These are phyloP conservation scores for Cephalotrichum gorgonifer DNA, from an alignment of 2,329 filamentous ascomycete genomes.

Conservation along the genomic window DNA sequence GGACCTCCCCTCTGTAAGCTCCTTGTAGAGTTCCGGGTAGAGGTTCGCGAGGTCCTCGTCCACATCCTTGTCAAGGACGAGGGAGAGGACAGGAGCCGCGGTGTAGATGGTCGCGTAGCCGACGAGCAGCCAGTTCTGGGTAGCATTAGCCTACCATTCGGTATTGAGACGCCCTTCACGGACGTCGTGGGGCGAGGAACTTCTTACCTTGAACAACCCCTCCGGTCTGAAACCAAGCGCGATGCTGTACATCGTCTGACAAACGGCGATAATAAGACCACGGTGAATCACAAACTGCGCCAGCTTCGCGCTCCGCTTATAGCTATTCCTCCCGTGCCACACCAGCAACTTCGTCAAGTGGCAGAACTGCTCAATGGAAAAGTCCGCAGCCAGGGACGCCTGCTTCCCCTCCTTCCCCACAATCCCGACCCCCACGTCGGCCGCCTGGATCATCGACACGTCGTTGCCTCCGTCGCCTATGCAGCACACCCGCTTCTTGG, in stretches of 20 bases:
- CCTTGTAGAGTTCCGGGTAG: constrained; percentile 95
- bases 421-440: constrained; percentile 94
- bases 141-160: too few relatives aligned
- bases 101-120: constrained; percentile 96
- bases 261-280: constrained; percentile 88
- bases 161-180: too few relatives aligned
- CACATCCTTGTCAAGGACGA: constrained; percentile 91
- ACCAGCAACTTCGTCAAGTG: constrained; percentile 95
- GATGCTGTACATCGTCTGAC: constrained; percentile 95
- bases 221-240: constrained; percentile 87
- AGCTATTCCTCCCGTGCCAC: constrained; percentile 96
- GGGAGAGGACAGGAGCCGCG: constrained; percentile 80
- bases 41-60: constrained; percentile 88
- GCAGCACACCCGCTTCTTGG: constrained; percentile 91
- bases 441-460: constrained; percentile 97
- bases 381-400: constrained; percentile 89
- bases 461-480: constrained; percentile 98
- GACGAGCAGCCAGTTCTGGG: constrained; percentile 82
- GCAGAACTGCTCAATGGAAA: constrained; percentile 90
- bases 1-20: constrained; percentile 79
- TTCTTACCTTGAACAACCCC: constrained; percentile 66
- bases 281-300: constrained; percentile 98
- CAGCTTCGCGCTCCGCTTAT: constrained; percentile 91
- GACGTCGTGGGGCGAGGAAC: neutral
- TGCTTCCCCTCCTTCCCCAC: constrained; percentile 96